These are phyloP conservation scores for Colletotrichum lini DNA, from an alignment of 2,329 filamentous ascomycete genomes.

Conservation along the genomic window DNA sequence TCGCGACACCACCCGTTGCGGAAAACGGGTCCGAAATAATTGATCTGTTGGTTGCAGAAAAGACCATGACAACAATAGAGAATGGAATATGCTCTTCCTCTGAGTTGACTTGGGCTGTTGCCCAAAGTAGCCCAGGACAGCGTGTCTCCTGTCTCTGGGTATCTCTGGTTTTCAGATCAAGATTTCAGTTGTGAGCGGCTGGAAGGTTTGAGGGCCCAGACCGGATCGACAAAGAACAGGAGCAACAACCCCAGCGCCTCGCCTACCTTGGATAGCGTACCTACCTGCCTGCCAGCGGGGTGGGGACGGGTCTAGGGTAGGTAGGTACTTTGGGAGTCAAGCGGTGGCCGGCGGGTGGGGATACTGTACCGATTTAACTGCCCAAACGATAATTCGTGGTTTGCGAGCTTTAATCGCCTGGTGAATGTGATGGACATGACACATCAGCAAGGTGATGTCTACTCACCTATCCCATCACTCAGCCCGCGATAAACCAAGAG, in stretches of 20 bases:
- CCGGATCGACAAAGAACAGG: conserved; percentile 25
- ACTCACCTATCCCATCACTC: background rate
- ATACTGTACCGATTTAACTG: background rate
- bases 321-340: background rate
- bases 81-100: background rate
- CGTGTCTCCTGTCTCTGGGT: background rate
- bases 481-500: no score
- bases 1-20: conserved; percentile 13
- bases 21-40: background rate
- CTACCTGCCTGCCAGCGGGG: no score
- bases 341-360: background rate
- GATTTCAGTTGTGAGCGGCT: background rate
- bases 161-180: background rate
- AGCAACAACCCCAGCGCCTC: conserved; percentile 15
- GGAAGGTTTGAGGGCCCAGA: conserved; percentile 20
- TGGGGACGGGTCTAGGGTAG: background rate
- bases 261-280: background rate
- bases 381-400: background rate
- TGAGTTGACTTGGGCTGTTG: background rate
- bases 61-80: background rate
- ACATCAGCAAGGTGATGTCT: background rate
- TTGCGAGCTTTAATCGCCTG: background rate
- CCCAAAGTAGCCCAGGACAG: background rate
- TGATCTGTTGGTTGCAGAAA: background rate
- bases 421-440: background rate